These are phyloP conservation scores for Aspergillus alliaceus DNA, from an alignment of 2,329 filamentous ascomycete genomes.

Conservation along the genomic window DNA sequence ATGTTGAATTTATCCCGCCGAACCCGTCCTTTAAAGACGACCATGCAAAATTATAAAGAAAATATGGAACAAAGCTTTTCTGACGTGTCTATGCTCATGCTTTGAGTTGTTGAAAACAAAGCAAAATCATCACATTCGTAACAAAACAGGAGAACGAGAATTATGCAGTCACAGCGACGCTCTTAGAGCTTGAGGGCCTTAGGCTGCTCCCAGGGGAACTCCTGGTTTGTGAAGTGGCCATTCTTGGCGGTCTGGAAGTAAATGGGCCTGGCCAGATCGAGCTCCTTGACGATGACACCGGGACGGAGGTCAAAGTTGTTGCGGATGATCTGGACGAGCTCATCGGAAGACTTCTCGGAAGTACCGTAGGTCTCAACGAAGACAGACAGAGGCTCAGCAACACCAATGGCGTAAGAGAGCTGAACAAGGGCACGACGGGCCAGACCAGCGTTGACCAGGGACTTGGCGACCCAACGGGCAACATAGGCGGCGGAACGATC, in stretches of 20 bases:
- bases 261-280: slow-evolving; percentile 92
- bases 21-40: slow-evolving; percentile 35
- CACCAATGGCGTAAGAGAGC: slow-evolving; percentile 98
- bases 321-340: slow-evolving; percentile 92
- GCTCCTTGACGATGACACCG: slow-evolving; percentile 97
- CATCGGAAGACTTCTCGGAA: slow-evolving; percentile 80
- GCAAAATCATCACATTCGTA: slow-evolving; percentile 47
- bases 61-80: slow-evolving; percentile 28
- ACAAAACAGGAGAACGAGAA: slow-evolving; percentile 23
- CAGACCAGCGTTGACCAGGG: slow-evolving; percentile 82
- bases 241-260: slow-evolving; percentile 99
- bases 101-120: slow-evolving; percentile 55
- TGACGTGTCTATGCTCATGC: slow-evolving; percentile 42
- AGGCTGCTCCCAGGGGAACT: slow-evolving; percentile 97
- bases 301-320: slow-evolving; percentile 97
- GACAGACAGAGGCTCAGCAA: slow-evolving; percentile 95
- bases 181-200: slow-evolving; percentile 88
- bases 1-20: slow-evolving; percentile 50
- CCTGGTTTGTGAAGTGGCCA: slow-evolving; percentile 99
- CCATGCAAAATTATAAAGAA: slow-evolving; percentile 41
- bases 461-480: slow-evolving; percentile 98
- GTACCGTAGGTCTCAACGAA: slow-evolving; percentile 98
- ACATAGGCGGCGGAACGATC: slow-evolving; percentile 98
- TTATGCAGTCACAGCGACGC: slow-evolving; percentile 18
- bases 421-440: slow-evolving; percentile 93